A percentile compares a stretch with the other conserved stretches of the same genome.
Evolutionary conservation across 257 asterid species (phyloP).

Genomic region (Fraxinus anomala): DNA sequence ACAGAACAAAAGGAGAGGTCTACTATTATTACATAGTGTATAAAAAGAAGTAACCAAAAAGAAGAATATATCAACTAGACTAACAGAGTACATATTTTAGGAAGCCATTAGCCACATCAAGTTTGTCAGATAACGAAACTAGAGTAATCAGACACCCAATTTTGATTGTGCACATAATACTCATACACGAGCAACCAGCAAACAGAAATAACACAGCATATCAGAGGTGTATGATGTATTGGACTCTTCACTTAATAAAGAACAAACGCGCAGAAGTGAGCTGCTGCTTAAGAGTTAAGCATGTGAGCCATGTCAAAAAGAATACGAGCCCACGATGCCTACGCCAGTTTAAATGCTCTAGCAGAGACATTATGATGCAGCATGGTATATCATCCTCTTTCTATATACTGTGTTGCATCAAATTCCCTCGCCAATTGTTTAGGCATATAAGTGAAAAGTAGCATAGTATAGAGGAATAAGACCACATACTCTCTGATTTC

Average conservation of each 20-base stretch:
- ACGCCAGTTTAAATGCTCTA: conserved; percentile 10
- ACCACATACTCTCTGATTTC: conserved; percentile 76
- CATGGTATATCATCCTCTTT: neutral
- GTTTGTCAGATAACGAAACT: neutral
- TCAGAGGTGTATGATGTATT: no score
- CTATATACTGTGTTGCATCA: neutral
- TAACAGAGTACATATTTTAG: neutral
- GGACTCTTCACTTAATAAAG: neutral
- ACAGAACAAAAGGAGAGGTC: neutral
- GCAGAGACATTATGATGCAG: conserved; percentile 14
- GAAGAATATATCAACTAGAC: neutral
- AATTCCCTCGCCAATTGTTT: conserved; percentile 11
- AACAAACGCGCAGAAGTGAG: neutral
- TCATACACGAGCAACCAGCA: neutral
- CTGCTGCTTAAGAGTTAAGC: neutral
- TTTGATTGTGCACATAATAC: neutral
- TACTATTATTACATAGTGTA: neutral
- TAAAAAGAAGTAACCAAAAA: neutral
- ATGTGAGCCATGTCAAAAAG: conserved; percentile 4
- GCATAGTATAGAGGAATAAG: conserved; percentile 18
- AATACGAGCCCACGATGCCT: conserved; percentile 12
- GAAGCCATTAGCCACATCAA: neutral
- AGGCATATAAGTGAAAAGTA: conserved; percentile 7
- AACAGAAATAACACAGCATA: no score
- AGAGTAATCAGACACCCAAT: neutral